Percentiles rank a stretch among this genome's conserved stretches.
phyloP scores from a whole-genome alignment of 1,284 basidiomycete species.

The Somion occarium region DNA sequence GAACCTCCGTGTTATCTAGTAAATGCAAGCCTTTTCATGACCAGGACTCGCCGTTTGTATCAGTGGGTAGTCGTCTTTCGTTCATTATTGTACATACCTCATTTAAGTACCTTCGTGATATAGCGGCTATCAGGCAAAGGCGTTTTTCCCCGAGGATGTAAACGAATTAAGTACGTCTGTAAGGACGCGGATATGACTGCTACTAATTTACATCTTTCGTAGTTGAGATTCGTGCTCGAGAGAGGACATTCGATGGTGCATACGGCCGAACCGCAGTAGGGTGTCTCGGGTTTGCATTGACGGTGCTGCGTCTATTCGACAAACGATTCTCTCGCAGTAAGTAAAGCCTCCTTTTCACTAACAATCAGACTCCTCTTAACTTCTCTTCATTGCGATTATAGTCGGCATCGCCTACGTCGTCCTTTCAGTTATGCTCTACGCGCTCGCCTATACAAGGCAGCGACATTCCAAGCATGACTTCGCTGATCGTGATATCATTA shows the following conservation, averaged over 20 bases:
- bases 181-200: not conserved
- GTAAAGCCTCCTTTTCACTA: conserved; percentile 21
- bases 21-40: no score
- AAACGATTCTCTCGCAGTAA: conserved; percentile 62
- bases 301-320: conserved; percentile 76
- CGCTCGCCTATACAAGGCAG: conserved; percentile 56
- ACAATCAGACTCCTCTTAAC: conserved; percentile 6
- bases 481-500: conserved; percentile 41
- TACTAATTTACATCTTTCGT: not conserved
- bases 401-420: conserved; percentile 72
- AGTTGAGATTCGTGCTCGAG: conserved; percentile 71
- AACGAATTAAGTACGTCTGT: conserved; percentile 43
- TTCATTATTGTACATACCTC: no score
- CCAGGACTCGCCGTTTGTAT: no score
- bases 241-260: conserved; percentile 79
- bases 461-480: conserved; percentile 70
- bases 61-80: no score
- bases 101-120: not conserved
- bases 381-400: conserved; percentile 23
- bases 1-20: no score
- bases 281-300: conserved; percentile 69
- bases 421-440: conserved; percentile 55
- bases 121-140: conserved; percentile 57
- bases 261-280: conserved; percentile 74
- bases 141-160: conserved; percentile 53